Percentiles rank a stretch among this genome's conserved stretches.
Evolutionary conservation across 371 early-diverging fungal genomes (phyloP).

Genomic region (Haplosporangium sp.): DNA sequence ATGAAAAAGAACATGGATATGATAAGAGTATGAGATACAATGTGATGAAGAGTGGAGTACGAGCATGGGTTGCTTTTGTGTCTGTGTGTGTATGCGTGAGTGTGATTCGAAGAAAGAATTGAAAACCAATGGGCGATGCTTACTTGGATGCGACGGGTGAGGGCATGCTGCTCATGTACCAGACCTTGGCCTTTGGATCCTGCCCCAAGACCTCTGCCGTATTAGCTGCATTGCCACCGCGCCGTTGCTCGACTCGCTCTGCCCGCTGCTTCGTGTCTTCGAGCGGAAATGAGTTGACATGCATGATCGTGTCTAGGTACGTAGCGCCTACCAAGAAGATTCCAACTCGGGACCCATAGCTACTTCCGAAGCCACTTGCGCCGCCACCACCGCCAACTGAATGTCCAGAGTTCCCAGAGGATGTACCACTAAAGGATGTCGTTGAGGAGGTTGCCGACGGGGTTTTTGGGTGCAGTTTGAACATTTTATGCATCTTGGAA

Average conservation of each 20-base stretch:
- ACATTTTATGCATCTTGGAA: slow-evolving; percentile 36
- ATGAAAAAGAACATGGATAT: no score
- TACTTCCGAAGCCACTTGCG: no score
- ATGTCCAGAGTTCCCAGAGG: slow-evolving; percentile 7
- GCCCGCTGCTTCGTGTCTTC: slow-evolving; percentile 74
- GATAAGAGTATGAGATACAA: no score
- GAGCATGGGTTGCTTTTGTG: no score
- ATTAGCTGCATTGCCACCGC: slow-evolving; percentile 79
- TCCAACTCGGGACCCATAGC: slow-evolving; percentile 12
- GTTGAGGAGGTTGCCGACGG: slow-evolving; percentile 33
- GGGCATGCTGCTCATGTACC: slow-evolving; percentile 64
- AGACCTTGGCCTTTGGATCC: slow-evolving; percentile 55
- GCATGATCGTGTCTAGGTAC: slow-evolving; percentile 64
- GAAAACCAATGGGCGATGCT: neutral
- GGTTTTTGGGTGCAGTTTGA: slow-evolving; percentile 20
- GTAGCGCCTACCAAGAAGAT: slow-evolving; percentile 62
- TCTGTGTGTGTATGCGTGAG: no score
- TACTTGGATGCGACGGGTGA: slow-evolving; percentile 60
- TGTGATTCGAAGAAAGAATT: neutral
- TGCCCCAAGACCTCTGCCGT: slow-evolving; percentile 67
- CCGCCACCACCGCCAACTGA: slow-evolving; percentile 1
- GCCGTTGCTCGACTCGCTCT: slow-evolving; percentile 61
- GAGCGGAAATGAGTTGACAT: slow-evolving; percentile 61
- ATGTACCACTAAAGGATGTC: slow-evolving; percentile 11
- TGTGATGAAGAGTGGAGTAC: no score